Percentiles rank a stretch among this genome's conserved stretches.
phyloP scores from a whole-genome alignment of 192 early-diverging fungal species.

The Rhizoclosmatium globosum region DNA sequence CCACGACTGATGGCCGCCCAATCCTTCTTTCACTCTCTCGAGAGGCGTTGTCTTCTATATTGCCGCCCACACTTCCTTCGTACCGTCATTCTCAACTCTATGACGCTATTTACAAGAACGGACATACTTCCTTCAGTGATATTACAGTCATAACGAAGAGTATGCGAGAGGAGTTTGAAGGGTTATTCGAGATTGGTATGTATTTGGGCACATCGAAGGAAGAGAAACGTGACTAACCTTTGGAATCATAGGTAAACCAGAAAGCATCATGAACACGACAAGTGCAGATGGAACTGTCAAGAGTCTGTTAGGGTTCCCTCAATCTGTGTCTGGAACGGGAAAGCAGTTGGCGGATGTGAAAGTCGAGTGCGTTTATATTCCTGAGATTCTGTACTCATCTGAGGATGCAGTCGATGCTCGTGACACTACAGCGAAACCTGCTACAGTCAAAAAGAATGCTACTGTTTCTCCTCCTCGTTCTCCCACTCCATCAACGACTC shows the following conservation, averaged over 20 bases:
- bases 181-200: constrained; percentile 62
- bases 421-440: neutral
- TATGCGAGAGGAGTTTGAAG: constrained; percentile 57
- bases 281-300: constrained; percentile 56
- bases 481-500: too few relatives aligned
- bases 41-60: neutral
- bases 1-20: neutral
- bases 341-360: neutral
- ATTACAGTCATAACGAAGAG: constrained; percentile 68
- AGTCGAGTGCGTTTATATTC: constrained; percentile 35
- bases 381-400: neutral
- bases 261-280: neutral
- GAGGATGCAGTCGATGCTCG: constrained; percentile 42
- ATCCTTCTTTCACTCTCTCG: neutral
- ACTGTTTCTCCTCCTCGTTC: neutral
- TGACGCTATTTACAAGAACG: constrained; percentile 48
- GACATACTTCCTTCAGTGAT: constrained; percentile 69
- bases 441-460: neutral
- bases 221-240: constrained; percentile 40
- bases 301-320: constrained; percentile 51
- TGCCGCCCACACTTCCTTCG: neutral
- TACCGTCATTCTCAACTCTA: constrained; percentile 29
- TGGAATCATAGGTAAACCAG: neutral
- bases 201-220: constrained; percentile 45
- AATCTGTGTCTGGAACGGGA: neutral